A percentile compares a stretch with the other conserved stretches of the same genome.
phyloP scores from a whole-genome alignment of 352 stramenopile genomes.

The Globisporangium orthogonon region DNA sequence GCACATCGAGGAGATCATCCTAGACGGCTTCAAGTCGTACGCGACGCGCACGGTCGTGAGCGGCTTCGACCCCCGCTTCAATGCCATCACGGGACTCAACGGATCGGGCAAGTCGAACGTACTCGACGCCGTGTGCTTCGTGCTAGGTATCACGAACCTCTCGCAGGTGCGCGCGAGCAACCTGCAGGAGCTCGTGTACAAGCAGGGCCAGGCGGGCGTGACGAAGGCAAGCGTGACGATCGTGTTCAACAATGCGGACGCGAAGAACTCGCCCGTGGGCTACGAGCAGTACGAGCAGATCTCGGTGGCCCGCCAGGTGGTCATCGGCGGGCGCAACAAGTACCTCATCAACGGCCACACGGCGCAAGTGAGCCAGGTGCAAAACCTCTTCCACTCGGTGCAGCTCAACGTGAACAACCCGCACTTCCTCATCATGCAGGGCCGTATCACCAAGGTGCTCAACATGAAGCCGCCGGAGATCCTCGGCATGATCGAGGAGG shows the following conservation, averaged over 20 bases:
- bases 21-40: conserved; percentile 99
- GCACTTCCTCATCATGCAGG: conserved; percentile 99
- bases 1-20: conserved; percentile 99
- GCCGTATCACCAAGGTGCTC: conserved; percentile 97
- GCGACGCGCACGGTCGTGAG: conserved; percentile 97
- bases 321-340: conserved; percentile 99
- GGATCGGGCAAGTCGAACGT: conserved; percentile 99
- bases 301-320: conserved; percentile 97
- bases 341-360: conserved; percentile 99
- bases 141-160: conserved; percentile 99
- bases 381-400: conserved; percentile 99
- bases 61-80: conserved; percentile 99
- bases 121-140: conserved; percentile 99
- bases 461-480: conserved; percentile 99
- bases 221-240: conserved; percentile 99
- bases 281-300: conserved; percentile 99
- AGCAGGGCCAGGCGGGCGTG: conserved; percentile 98
- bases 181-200: conserved; percentile 99
- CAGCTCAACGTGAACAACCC: conserved; percentile 99
- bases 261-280: conserved; percentile 87
- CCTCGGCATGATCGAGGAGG: conserved; percentile 99
- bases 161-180: conserved; percentile 97
- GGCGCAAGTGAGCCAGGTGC: conserved; percentile 95
- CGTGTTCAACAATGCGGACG: conserved; percentile 98
- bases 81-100: conserved; percentile 99